These are phyloP conservation scores for Saccharomycopsis malanga DNA, from an alignment of 805 yeast species.

Conservation along the genomic window DNA sequence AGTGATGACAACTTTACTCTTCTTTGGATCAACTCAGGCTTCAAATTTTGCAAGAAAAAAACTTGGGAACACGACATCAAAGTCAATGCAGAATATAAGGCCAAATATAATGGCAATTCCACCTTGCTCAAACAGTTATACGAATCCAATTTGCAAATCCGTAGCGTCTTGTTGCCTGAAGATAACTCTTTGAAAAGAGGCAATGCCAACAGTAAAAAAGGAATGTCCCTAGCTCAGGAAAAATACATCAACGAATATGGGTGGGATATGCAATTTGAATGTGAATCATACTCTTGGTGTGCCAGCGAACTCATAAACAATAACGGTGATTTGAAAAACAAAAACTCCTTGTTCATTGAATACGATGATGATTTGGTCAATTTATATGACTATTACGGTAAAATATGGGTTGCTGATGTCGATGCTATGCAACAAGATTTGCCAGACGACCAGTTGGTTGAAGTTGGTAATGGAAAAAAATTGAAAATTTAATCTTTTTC, in stretches of 20 bases:
- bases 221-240: not conserved
- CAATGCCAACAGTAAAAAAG: no score
- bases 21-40: conserved; percentile 58
- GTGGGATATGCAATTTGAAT: conserved; percentile 15
- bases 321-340: conserved; percentile 3
- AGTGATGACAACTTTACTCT: conserved; percentile 41
- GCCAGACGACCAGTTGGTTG: not conserved
- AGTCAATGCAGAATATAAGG: conserved; percentile 25
- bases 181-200: conserved; percentile 34
- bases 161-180: conserved; percentile 44
- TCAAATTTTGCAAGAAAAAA: conserved; percentile 38
- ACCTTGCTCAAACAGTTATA: conserved; percentile 31
- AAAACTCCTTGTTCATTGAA: conserved; percentile 12
- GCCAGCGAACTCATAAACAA: conserved; percentile 14
- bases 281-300: conserved; percentile 19
- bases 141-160: conserved; percentile 33
- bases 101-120: conserved; percentile 17
- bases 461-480: not conserved
- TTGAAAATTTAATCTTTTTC: not conserved
- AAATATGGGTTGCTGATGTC: conserved; percentile 11
- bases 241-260: conserved; percentile 8
- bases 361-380: conserved; percentile 7
- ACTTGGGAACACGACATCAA: conserved; percentile 31
- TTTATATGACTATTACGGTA: conserved; percentile 19
- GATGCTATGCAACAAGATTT: not conserved